These are phyloP conservation scores for Saururus chinensis DNA, from an alignment of 164 flowering plant genomes.

Conservation along the genomic window DNA sequence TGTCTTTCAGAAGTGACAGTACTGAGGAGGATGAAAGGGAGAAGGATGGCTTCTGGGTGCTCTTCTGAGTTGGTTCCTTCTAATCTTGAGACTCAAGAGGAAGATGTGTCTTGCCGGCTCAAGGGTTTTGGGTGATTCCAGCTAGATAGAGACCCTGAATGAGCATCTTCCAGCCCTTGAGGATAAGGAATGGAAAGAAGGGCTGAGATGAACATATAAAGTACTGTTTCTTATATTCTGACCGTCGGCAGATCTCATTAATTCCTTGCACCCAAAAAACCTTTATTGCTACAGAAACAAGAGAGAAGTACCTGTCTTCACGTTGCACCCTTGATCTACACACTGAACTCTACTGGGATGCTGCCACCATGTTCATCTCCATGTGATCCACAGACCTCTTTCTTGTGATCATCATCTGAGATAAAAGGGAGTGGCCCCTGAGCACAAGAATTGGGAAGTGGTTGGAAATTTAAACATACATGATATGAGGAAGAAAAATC, in stretches of 20 bases:
- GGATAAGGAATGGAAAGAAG: conserved; percentile 1
- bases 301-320: background rate
- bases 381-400: background rate
- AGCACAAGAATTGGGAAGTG: background rate
- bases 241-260: too few species aligned
- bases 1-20: background rate
- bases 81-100: background rate
- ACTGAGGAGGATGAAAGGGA: background rate
- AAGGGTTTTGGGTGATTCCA: conserved; percentile 12
- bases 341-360: background rate
- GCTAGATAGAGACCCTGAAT: conserved; percentile 8
- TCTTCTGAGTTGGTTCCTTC: background rate
- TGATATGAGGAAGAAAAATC: background rate
- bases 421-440: background rate
- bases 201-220: background rate
- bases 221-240: background rate
- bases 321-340: background rate
- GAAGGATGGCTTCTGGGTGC: background rate
- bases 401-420: background rate
- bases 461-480: background rate
- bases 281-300: background rate
- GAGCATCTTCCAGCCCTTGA: conserved; percentile 3
- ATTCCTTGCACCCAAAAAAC: too few species aligned
- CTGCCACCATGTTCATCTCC: background rate
- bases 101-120: background rate